Evolutionary conservation across 2,329 filamentous ascomycete genomes (phyloP).

Genomic region (Ceratocystis diversiconidia): DNA sequence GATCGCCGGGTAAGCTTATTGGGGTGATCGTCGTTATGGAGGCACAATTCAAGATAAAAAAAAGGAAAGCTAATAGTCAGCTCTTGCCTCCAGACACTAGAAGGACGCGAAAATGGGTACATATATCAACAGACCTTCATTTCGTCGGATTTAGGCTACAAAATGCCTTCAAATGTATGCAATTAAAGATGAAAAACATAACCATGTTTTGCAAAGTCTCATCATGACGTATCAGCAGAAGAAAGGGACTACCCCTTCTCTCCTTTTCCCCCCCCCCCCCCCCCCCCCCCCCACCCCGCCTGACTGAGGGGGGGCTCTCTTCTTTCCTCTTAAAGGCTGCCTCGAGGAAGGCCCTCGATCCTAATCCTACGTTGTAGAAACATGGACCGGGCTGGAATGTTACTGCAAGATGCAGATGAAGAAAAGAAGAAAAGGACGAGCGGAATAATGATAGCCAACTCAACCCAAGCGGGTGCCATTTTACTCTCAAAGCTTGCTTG

Average conservation of each 20-base stretch:
- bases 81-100: too few relatives aligned
- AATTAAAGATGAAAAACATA: not conserved
- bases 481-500: not conserved
- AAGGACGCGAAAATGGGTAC: not conserved
- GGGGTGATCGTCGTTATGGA: not conserved
- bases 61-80: too few relatives aligned
- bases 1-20: not conserved
- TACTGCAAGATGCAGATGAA: not conserved
- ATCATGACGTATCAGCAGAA: too few relatives aligned
- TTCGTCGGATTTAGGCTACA: not conserved
- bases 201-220: too few relatives aligned
- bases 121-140: not conserved
- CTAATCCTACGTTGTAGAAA: slow-evolving; percentile 2
- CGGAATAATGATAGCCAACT: not conserved
- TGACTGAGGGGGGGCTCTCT: not conserved
- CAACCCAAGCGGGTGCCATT: not conserved
- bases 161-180: not conserved
- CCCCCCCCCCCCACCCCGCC: not conserved
- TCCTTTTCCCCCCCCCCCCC: too few relatives aligned
- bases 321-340: not conserved
- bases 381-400: not conserved
- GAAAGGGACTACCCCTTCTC: too few relatives aligned
- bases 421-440: not conserved
- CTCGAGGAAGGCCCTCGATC: not conserved
- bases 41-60: not conserved